Evolutionary conservation across 306 rosid species (phyloP), one percentile per base, ranked within the genome.

Genomic region (Lagenaria siceraria): DNA sequence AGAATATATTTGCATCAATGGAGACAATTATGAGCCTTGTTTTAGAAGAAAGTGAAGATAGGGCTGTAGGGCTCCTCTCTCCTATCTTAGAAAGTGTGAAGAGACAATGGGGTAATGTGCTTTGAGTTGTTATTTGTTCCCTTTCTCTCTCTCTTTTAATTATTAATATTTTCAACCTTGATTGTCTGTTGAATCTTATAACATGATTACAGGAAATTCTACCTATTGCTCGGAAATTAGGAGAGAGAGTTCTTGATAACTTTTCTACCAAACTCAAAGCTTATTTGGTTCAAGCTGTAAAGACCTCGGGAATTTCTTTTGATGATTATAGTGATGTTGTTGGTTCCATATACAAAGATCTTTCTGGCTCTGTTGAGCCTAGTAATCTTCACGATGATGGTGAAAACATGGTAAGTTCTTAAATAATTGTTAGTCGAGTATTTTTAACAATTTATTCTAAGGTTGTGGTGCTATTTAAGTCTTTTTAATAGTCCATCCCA

Each of bases 41-140:
- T 56, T 42, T 94, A 42, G 96, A 94, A 84, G 98, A 94, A 88
- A 94, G 97, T 87, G 98, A 94, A 87, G 98, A 94, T 25, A 84
- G 89, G 75, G 81, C 97, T 68, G 24, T 69, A 55, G 96, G 89
- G 62, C 81, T 94, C 4, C 89, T 94, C 43, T 77, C 91, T 81
- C 90, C 96, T 38, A 78, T 94, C 58, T 76, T 94, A 81, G 90
- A 78, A 42, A 85, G 88, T 72, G 87, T 91, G 83, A 94, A 84
- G 84, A 94, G 85, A 82, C 77, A 83, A 87, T 31, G 82, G 89
- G 91, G 97, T 91, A 63, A 77, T 69, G 72, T 36, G 62, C 48
- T 59, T 61, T 58, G 71, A 58, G 72, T 6, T 21, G 52, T 76
- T 13, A 38, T 13, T 70, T 43, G 43, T 66, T 79, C 10, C 35